A percentile compares a stretch with the other conserved stretches of the same genome.
Conservation (phyloP, 2,329 filamentous ascomycete species). For the Lasiodiplodia sp. region DNA sequence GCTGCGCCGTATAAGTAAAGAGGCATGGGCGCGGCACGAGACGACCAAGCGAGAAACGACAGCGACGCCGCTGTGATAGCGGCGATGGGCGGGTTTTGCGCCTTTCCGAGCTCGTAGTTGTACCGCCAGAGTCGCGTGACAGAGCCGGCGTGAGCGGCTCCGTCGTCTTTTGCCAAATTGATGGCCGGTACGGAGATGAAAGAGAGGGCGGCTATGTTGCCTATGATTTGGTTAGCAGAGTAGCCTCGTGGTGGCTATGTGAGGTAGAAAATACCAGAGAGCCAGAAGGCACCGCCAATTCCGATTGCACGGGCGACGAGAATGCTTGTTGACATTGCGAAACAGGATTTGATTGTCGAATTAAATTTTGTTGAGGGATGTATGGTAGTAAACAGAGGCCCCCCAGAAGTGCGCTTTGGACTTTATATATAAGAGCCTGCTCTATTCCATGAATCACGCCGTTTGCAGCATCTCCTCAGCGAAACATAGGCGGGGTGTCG, state of each 20-base stretch:
- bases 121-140: not conserved
- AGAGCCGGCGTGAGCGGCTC: not conserved
- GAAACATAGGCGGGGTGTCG: no score
- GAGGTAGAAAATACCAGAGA: not conserved
- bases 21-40: no score
- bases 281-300: not conserved
- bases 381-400: no score
- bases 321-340: constrained; percentile 35
- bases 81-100: not conserved
- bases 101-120: not conserved
- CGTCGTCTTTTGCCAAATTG: not conserved
- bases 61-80: not conserved
- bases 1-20: not conserved
- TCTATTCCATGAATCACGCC: no score
- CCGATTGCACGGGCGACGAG: not conserved
- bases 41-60: not conserved
- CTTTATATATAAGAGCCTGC: no score
- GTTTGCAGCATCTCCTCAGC: no score
- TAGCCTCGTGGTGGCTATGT: not conserved
- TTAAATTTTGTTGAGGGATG: no score
- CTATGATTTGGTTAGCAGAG: not conserved
- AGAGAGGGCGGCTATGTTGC: not conserved
- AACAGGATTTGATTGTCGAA: no score
- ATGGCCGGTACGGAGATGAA: not conserved
- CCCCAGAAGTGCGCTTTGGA: no score